These are phyloP conservation scores for Peniophora sp. DNA, from an alignment of 1,284 basidiomycete species.

Conservation along the genomic window DNA sequence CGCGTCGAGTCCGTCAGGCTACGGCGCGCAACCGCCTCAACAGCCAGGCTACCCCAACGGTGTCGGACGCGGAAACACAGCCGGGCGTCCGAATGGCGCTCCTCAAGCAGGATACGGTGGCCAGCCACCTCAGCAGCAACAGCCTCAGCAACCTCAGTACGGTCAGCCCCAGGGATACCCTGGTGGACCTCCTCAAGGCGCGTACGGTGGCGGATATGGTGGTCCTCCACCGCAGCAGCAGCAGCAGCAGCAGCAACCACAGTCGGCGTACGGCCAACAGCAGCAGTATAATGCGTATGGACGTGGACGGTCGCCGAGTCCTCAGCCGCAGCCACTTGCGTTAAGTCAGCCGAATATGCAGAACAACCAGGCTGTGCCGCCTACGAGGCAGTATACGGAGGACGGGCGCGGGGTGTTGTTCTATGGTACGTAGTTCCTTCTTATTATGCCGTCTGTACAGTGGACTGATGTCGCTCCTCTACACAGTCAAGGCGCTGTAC, in stretches of 20 bases:
- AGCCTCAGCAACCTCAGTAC: background rate
- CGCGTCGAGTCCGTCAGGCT: conserved; percentile 10
- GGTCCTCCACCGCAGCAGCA: conserved; percentile 11
- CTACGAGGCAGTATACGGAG: conserved; percentile 69
- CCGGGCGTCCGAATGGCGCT: background rate
- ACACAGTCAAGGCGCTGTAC: conserved; percentile 82
- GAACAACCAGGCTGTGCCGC: conserved; percentile 23
- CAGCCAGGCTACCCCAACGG: background rate
- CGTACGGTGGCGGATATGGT: conserved; percentile 16
- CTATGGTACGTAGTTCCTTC: conserved; percentile 50
- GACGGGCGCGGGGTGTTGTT: conserved; percentile 76
- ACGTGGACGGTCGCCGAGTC: conserved; percentile 26
- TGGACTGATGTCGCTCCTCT: conserved; percentile 2
- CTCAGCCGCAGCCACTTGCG: conserved; percentile 23
- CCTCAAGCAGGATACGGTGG: background rate
- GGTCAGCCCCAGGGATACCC: background rate
- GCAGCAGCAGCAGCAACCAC: conserved; percentile 12
- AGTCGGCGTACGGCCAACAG: conserved; percentile 10
- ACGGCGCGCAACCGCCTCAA: background rate
- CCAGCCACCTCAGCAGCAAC: conserved; percentile 1
- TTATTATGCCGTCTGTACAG: background rate
- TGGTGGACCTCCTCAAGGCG: background rate
- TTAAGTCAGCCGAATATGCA: conserved; percentile 16
- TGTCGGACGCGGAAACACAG: background rate
- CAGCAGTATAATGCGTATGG: conserved; percentile 8